Percentiles rank a stretch among this genome's conserved stretches.
These are phyloP conservation scores for Helotiales sp. DNA, from an alignment of 2,329 filamentous ascomycete genomes.

Conservation along the genomic window DNA sequence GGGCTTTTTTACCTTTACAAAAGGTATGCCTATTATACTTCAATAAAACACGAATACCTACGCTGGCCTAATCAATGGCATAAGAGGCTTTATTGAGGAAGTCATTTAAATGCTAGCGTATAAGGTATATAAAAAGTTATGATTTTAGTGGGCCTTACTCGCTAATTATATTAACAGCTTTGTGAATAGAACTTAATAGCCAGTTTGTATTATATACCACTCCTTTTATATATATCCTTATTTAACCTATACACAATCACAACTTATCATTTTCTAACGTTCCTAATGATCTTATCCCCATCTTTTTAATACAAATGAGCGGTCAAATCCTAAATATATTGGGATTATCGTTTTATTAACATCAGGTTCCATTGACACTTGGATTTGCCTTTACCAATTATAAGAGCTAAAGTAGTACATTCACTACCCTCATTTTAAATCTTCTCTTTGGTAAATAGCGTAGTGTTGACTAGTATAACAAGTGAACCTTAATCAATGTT, in stretches of 20 bases:
- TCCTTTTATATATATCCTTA: neutral
- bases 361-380: neutral
- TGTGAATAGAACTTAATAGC: neutral
- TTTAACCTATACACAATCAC: neutral
- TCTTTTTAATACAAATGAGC: neutral
- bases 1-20: neutral
- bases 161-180: neutral
- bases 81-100: neutral
- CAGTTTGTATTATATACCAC: neutral
- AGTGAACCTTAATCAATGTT: neutral
- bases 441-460: neutral
- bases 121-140: neutral
- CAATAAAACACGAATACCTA: neutral
- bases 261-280: neutral
- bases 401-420: neutral
- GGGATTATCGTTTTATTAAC: neutral
- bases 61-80: neutral
- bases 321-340: neutral
- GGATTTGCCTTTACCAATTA: neutral
- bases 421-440: neutral
- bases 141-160: neutral
- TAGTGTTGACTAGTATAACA: neutral
- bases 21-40: neutral
- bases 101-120: neutral
- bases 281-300: neutral